A percentile compares a stretch with the other conserved stretches of the same genome.
phyloP scores from a whole-genome alignment of 2,329 filamentous ascomycete genomes.

The Pseudocercospora macadamiae region DNA sequence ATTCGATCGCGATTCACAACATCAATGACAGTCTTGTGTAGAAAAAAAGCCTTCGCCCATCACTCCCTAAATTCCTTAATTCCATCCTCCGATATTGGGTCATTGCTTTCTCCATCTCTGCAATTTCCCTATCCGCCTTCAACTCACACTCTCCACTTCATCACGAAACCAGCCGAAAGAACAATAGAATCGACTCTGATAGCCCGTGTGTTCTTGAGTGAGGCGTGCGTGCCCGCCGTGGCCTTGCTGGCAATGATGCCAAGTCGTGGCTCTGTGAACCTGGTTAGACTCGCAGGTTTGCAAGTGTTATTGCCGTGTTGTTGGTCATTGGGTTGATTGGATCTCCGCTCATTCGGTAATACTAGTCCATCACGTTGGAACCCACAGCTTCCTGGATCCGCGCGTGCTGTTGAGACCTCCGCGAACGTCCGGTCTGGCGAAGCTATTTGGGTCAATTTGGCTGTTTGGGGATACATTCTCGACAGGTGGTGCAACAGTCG shows the following conservation, averaged over 20 bases:
- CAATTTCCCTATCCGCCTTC: not conserved
- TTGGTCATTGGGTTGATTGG: not conserved
- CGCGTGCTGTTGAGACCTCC: conserved; percentile 30
- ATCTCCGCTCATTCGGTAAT: conserved; percentile 14
- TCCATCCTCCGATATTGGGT: not conserved
- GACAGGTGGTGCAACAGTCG: conserved; percentile 6
- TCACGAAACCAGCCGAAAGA: too few relatives aligned
- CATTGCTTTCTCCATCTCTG: not conserved
- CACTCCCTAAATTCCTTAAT: not conserved
- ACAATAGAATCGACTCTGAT: not conserved
- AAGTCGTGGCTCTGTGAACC: not conserved
- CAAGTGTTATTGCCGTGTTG: not conserved
- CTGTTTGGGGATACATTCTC: conserved; percentile 18
- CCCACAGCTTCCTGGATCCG: conserved; percentile 40
- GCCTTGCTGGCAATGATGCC: not conserved
- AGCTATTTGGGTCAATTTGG: conserved; percentile 44
- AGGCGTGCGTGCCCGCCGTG: too few relatives aligned
- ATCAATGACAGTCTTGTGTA: conserved; percentile 4
- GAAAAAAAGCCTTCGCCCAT: not conserved
- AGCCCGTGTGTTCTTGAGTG: too few relatives aligned
- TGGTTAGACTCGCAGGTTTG: not conserved
- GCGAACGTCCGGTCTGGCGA: conserved; percentile 37
- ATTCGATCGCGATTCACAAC: too few relatives aligned
- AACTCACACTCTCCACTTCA: too few relatives aligned
- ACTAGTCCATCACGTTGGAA: conserved; percentile 33